Evolutionary conservation across 2,329 filamentous ascomycete species (phyloP), one percentile per base, ranked within the genome.

Genomic region (Ophiocordyceps camponoti-leonardi): DNA sequence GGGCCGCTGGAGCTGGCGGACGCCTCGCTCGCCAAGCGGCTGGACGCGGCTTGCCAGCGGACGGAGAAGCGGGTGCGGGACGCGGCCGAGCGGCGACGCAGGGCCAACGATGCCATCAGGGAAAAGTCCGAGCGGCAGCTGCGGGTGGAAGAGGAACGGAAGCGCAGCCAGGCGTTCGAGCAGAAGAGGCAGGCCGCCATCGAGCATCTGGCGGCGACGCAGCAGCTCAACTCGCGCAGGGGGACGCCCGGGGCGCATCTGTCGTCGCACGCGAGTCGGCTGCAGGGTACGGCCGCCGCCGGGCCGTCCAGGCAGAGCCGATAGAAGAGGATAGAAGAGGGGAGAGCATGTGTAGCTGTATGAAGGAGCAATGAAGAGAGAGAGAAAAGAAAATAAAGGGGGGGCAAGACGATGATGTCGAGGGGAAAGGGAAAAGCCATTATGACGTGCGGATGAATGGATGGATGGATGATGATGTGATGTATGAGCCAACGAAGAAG

Each of bases 81-180:
- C 16, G 50, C 52, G 10, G 56, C 53, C 18, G 65, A 68, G 50
- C 64, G 63, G 50, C 61, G 65, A 45, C 60, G 58, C 30, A 64
- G 61, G 47, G 58, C 67, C 45, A 56, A 61, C 13, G 65, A 68
- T 42, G 72, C 69, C 28, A 60, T 64, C 41, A 55, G 58, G 11
- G 73, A 78, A 39, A 56, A 66, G 18, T 55, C 62, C 7, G 58
- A 64, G 47, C 66, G 74, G 20, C 53, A 58, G 50, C 53, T 48
- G n/a, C 54, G 60, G 4, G 57, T 73, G 35, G 63, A 66, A 14
- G 53, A 57, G 28, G 74, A 78, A 56, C 60, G 70, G 28, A 64
- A 68, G 48, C 65, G 68, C 43, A 75, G 70, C 45, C 61, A 62
- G 7, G 48, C 56, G 1, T 78, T 78, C 51, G 73, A 77, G 54